A percentile compares a stretch with the other conserved stretches of the same genome.
Conservation (phyloP, 1,139 yeast genomes). For the Kazachstania sp. region DNA sequence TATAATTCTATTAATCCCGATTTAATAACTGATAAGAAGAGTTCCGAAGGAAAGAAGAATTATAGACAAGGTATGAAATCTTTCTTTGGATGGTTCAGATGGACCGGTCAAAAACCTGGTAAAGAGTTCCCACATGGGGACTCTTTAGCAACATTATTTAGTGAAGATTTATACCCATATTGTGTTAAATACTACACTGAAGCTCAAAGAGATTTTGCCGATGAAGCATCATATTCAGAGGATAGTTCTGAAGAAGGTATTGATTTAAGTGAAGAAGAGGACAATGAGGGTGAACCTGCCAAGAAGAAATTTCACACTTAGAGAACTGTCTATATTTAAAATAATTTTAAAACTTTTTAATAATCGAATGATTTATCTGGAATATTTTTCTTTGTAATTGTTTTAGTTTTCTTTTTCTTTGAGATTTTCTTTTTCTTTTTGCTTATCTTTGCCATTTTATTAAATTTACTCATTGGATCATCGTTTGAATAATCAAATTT, state of each 20-base stretch:
- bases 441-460: constrained; percentile 4
- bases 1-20: constrained; percentile 46
- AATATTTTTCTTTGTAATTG: neutral
- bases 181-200: constrained; percentile 67
- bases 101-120: constrained; percentile 70
- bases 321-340: neutral
- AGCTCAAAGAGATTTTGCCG: constrained; percentile 48
- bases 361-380: constrained; percentile 12
- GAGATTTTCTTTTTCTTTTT: constrained; percentile 9
- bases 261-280: constrained; percentile 9
- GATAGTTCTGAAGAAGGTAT: constrained; percentile 35
- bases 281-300: constrained; percentile 5
- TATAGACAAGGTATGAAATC: constrained; percentile 67
- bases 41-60: constrained; percentile 46
- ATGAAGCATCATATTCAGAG: constrained; percentile 43
- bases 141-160: constrained; percentile 53
- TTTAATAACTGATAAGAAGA: constrained; percentile 37
- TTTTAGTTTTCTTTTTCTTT: constrained; percentile 6
- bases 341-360: constrained; percentile 9
- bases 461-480: constrained; percentile 23
- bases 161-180: constrained; percentile 61
- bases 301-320: constrained; percentile 6
- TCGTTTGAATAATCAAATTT: constrained; percentile 15
- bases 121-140: constrained; percentile 69
- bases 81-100: constrained; percentile 62